Evolutionary conservation across 257 asterid genomes (phyloP), one percentile per base, ranked within the genome.

Genomic region (Solanum commersonii): DNA sequence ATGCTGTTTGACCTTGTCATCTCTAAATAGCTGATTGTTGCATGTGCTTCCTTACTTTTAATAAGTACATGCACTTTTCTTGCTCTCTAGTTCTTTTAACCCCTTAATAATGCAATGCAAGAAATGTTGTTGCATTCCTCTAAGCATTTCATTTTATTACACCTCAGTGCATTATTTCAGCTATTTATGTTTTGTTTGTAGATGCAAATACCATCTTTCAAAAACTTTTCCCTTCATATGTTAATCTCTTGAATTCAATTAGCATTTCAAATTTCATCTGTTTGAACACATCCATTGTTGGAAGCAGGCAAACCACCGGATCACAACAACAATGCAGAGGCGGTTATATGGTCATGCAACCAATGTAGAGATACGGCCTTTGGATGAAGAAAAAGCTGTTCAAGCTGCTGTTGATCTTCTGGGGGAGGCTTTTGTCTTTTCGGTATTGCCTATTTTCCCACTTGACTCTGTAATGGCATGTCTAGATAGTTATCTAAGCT

Each of bases 341-440:
- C 95, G 95, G 67, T 91, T 95, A 87, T 97, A 97, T 90, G 93
- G 98, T 88, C 99, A 94, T 92, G 98, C 99, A 29, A 96, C 99
- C 63, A 95, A 94, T 90, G 97, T 96, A 76, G 99, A 94, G 91
- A 97, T 97, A 89, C 96, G 99, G 70, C 99, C 99, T 71, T 88
- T 97, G 91, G 90, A 97, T 88, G 99, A 95, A 92, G 99, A 97
- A 91, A 97, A 94, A 90, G 99, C 99, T 83, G 99, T 97, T 89
- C 99, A 96, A 89, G 98, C 95, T 87, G 98, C 99, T 63, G 98
- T 90, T 34, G 99, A 97, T 91, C 98, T 96, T 89, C 89, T 97
- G 18, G 99, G 99, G 84, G 99, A 97, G 88, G 2, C 90, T 72
- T 97, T 97, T 89, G 89, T 97, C 91, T 97, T 97, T 92, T 91